These are phyloP conservation scores for Plasmodium vinckei DNA, from an alignment of 169 alveolate genomes.

Conservation along the genomic window DNA sequence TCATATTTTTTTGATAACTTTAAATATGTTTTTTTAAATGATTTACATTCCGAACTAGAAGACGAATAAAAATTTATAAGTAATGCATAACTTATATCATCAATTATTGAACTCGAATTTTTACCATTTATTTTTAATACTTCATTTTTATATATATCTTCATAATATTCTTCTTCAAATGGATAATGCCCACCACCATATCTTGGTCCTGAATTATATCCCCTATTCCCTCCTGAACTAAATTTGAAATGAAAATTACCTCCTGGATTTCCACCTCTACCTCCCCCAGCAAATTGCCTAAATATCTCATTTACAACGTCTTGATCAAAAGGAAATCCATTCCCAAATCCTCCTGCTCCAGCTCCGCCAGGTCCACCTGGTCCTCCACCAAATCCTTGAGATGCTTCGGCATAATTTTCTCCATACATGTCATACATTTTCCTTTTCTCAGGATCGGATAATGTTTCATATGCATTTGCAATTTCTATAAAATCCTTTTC, in stretches of 20 bases:
- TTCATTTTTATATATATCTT: conserved; percentile 78
- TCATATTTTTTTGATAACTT: conserved; percentile 80
- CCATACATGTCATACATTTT: conserved; percentile 93
- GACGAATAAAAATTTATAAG: conserved; percentile 84
- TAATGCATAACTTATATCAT: conserved; percentile 76
- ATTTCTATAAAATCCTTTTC: conserved; percentile 91
- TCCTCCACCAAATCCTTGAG: conserved; percentile 36
- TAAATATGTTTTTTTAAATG: conserved; percentile 75
- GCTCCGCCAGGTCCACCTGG: conserved; percentile 73
- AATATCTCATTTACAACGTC: conserved; percentile 87
- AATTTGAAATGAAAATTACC: conserved; percentile 74
- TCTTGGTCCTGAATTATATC: conserved; percentile 75
- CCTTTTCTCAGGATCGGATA: conserved; percentile 92
- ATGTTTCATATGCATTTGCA: conserved; percentile 95
- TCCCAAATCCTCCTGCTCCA: conserved; percentile 75
- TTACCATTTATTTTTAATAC: conserved; percentile 78
- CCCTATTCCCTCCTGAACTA: conserved; percentile 61
- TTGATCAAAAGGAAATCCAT: conserved; percentile 86
- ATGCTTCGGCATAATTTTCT: conserved; percentile 92
- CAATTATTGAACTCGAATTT: conserved; percentile 36
- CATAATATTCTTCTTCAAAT: conserved; percentile 26
- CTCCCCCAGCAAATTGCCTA: conserved; percentile 82
- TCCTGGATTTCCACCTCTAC: conserved; percentile 51
- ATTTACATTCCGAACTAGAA: conserved; percentile 84
- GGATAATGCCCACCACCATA: conserved; percentile 17